A percentile compares a stretch with the other conserved stretches of the same genome.
Conservation (phyloP, 164 flowering plant genomes). For the Protea cynaroides region DNA sequence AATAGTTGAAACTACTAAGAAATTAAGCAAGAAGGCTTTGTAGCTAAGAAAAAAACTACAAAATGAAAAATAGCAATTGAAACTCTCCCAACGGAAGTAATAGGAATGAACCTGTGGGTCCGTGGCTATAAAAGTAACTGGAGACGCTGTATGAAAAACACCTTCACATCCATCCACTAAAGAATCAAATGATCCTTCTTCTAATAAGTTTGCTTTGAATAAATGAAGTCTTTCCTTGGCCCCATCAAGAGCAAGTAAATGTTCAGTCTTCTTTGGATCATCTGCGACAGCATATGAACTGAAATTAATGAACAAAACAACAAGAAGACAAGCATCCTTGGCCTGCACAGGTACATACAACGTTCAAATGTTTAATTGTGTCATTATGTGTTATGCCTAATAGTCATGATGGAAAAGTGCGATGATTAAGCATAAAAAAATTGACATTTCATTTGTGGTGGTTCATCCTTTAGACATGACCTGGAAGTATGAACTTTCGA, state of each 20-base stretch:
- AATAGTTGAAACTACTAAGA: background rate
- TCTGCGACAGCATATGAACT: slow-evolving; percentile 21
- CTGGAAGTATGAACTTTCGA: too few species aligned
- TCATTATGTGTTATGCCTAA: too few species aligned
- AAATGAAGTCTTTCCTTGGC: slow-evolving; percentile 40
- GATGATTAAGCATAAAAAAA: too few species aligned
- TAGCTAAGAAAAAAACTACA: background rate
- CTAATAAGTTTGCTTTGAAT: slow-evolving; percentile 33
- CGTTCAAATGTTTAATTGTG: too few species aligned
- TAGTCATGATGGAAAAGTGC: too few species aligned
- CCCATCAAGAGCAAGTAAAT: slow-evolving; percentile 48
- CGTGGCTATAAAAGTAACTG: slow-evolving; percentile 21
- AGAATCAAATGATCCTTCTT: slow-evolving; percentile 41
- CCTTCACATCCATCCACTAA: slow-evolving; percentile 38
- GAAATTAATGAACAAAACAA: background rate
- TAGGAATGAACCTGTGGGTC: slow-evolving; percentile 31
- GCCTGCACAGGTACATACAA: too few species aligned
- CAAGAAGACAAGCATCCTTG: background rate
- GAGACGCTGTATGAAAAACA: slow-evolving; percentile 50
- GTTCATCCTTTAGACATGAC: too few species aligned
- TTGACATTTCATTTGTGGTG: too few species aligned
- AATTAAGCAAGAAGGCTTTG: background rate
- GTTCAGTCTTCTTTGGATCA: slow-evolving; percentile 50
- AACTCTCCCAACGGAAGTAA: background rate
- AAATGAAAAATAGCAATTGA: background rate